A percentile compares a stretch with the other conserved stretches of the same genome.
phyloP scores from a whole-genome alignment of 2,329 filamentous ascomycete genomes.

The Pleomassaria siparia region DNA sequence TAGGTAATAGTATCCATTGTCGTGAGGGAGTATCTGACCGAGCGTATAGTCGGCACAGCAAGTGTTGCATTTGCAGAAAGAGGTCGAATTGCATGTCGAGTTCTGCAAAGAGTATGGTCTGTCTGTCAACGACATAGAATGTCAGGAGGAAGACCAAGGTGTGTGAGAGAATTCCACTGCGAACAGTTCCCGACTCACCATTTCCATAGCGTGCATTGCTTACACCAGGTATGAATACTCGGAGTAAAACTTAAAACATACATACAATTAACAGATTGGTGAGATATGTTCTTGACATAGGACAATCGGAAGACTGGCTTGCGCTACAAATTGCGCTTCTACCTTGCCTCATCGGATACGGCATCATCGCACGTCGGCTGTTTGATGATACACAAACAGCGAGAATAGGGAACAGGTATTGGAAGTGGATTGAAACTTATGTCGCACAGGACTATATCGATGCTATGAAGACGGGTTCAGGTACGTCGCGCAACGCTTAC shows the following conservation, averaged over 20 bases:
- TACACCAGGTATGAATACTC: conserved; percentile 59
- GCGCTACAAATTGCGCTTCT: conserved; percentile 82
- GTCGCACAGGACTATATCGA: conserved; percentile 75
- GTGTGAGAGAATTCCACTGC: conserved; percentile 10
- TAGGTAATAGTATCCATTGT: conserved; percentile 43
- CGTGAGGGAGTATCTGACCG: background rate
- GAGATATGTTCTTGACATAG: conserved; percentile 84
- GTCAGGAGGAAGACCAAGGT: conserved; percentile 74
- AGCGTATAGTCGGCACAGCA: conserved; percentile 64
- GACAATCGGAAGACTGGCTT: conserved; percentile 84
- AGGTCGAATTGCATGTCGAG: conserved; percentile 77
- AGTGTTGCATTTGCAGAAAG: conserved; percentile 73
- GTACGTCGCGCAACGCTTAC: conserved; percentile 51
- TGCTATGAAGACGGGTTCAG: conserved; percentile 69
- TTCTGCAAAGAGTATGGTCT: conserved; percentile 85
- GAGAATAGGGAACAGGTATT: conserved; percentile 72
- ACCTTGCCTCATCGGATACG: conserved; percentile 89
- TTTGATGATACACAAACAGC: conserved; percentile 62
- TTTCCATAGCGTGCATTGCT: conserved; percentile 66
- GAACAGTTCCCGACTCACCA: conserved; percentile 3
- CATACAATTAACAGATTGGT: background rate
- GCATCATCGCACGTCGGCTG: conserved; percentile 72
- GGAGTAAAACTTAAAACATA: background rate
- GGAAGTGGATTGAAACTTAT: conserved; percentile 91
- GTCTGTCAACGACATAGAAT: conserved; percentile 69